phyloP scores from a whole-genome alignment of 2,329 filamentous ascomycete genomes.

The Lasiodiplodia gonubiensis region DNA sequence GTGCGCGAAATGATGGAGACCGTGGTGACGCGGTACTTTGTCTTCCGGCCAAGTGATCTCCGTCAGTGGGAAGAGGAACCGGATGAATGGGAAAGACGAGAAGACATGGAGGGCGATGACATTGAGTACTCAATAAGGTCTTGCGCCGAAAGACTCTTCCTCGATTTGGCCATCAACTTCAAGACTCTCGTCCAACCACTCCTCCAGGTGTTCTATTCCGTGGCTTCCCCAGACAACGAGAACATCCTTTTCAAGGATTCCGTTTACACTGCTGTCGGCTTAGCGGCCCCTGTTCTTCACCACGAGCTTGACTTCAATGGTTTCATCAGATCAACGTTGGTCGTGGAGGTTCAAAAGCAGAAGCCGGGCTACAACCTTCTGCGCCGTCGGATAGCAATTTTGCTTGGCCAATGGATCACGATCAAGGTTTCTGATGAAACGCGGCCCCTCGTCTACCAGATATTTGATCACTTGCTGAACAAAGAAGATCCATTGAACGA shows the following conservation, averaged over 20 bases:
- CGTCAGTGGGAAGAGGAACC: constrained; percentile 93
- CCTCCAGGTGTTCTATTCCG: constrained; percentile 79
- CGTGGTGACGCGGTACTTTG: constrained; percentile 85
- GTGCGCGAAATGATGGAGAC: constrained; percentile 82
- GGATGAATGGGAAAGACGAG: constrained; percentile 91
- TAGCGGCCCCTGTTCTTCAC: constrained; percentile 78
- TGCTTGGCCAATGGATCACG: constrained; percentile 88
- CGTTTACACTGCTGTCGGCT: constrained; percentile 89
- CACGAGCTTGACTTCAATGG: constrained; percentile 81
- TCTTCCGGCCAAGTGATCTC: constrained; percentile 83
- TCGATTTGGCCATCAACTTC: constrained; percentile 88
- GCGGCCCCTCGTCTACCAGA: constrained; percentile 78
- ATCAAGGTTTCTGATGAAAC: constrained; percentile 74
- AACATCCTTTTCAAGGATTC: constrained; percentile 90
- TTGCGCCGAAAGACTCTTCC: constrained; percentile 90
- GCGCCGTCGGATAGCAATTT: constrained; percentile 83
- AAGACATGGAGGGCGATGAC: constrained; percentile 77
- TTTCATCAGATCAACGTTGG: constrained; percentile 76
- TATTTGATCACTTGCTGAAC: constrained; percentile 86
- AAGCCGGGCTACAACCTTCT: constrained; percentile 77
- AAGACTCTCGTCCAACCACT: constrained; percentile 80
- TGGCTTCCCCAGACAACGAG: constrained; percentile 67
- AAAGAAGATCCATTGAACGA: constrained; percentile 81
- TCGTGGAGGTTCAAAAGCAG: constrained; percentile 76
- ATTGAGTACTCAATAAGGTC: constrained; percentile 93